Base-by-base conservation (phyloP, 2,329 filamentous ascomycete genomes). In the Apiospora marii region DNA sequence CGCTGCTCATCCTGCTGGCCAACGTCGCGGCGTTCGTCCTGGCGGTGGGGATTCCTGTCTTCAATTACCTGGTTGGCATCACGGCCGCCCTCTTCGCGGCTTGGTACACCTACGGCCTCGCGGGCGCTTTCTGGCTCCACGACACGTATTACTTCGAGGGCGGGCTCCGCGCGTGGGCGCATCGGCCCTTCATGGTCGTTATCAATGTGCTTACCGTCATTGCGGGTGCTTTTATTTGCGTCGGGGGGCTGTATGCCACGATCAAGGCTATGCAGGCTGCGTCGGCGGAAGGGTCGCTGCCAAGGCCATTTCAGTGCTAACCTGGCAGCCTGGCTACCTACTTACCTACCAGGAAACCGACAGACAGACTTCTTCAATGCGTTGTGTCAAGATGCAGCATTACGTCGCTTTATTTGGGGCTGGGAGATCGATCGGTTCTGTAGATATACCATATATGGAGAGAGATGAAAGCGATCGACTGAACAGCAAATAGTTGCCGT, bases 101-200 rank as follows among this genome's bases (percentile, higher is more conserved):
- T 1, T 89, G 87, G 87, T 89, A 86, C 73, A 88, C 85, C 2
- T 88, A 87, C 74, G 87, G 87, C 1, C 82, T 88, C 58, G 85
- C 86, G 1, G 87, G 86, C 5, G 84, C 84, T 13, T 88, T 89
- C 74, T 88, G 86, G 86, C 79, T 88, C 19, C 84, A 87, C 75
- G 85, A 88, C 70, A 78, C 81, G 1, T 87, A 85, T 71, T 80
- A 87, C 72, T 81, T 82, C 73, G 81, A 81, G 16, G 82, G 82
- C 43, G 83, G 85, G 0, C 78, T 79, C 70, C 74, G 73, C 44
- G 81, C 79, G 3, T 86, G 84, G 84, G 76, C 76, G 14, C 78
- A 77, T 27, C 80, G 80, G 58, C 84, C 83, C 73, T 69, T 77
- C 24, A 85, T 86, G 79, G 79, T 84, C 0, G 69, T 74, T 0